Evolutionary conservation across 1,139 yeast species (phyloP).

Genomic region (Eremothecium sinecaudum): DNA sequence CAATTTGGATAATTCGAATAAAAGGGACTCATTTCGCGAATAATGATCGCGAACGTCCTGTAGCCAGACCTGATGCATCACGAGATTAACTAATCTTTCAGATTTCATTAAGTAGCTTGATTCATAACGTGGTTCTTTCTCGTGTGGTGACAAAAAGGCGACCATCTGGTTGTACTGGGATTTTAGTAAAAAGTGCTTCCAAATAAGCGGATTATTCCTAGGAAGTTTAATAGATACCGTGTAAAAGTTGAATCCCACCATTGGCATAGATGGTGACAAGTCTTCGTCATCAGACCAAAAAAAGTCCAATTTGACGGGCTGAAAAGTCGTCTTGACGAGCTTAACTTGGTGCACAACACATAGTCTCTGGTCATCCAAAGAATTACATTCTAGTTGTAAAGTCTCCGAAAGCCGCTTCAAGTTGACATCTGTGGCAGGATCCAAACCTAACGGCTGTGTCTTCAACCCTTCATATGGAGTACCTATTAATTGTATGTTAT

Average conservation of each 20-base stretch:
- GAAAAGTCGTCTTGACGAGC: conserved; percentile 2
- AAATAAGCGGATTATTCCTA: conserved; percentile 7
- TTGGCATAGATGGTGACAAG: conserved; percentile 2
- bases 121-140: conserved; percentile 3
- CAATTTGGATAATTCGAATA: conserved; percentile 2
- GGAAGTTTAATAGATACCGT: conserved; percentile 7
- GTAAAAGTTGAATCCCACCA: conserved; percentile 5
- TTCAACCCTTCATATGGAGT: conserved; percentile 4
- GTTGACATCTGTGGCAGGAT: conserved; percentile 3
- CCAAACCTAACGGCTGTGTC: conserved; percentile 1
- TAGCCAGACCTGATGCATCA: conserved; percentile 5
- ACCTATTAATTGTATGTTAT: conserved; percentile 5
- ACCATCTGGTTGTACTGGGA: conserved; percentile 6
- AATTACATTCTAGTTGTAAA: conserved; percentile 3
- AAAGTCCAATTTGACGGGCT: conserved; percentile 1
- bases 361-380: conserved; percentile 2
- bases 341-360: conserved; percentile 5
- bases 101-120: conserved; percentile 5
- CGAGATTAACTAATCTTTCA: conserved; percentile 2
- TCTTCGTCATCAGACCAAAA: conserved; percentile 5
- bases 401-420: conserved; percentile 3
- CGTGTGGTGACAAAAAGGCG: conserved; percentile 1
- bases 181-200: conserved; percentile 7
- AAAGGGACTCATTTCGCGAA: conserved; percentile 1
- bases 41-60: conserved; percentile 3